Evolutionary conservation across 2,329 filamentous ascomycete species (phyloP).

Genomic region (Periglandula ipomoeae): DNA sequence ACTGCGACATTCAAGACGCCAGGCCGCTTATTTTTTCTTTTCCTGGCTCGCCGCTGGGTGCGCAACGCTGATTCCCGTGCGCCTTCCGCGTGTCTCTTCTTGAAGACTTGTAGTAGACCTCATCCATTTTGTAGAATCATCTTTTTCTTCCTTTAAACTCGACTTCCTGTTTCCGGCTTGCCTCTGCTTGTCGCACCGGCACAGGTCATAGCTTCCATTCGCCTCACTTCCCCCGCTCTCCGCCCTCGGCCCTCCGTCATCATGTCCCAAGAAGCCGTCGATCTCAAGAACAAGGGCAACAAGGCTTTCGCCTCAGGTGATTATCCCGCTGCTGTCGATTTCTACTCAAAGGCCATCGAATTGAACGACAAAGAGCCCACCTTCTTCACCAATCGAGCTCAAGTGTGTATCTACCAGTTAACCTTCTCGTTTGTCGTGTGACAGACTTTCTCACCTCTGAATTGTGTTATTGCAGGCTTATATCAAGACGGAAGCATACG

Average conservation of each 20-base stretch:
- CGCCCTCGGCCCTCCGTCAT: conserved; percentile 5
- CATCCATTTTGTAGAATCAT: no score
- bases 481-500: conserved; percentile 92
- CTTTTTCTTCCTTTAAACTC: background rate
- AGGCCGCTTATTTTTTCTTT: conserved; percentile 1
- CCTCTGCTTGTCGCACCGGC: background rate
- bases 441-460: conserved; percentile 27
- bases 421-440: conserved; percentile 30
- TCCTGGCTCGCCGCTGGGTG: background rate
- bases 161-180: background rate
- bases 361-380: conserved; percentile 75
- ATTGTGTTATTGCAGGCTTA: conserved; percentile 53
- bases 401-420: conserved; percentile 56
- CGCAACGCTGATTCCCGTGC: background rate
- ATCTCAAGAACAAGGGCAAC: conserved; percentile 90
- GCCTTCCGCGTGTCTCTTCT: background rate
- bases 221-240: conserved; percentile 5
- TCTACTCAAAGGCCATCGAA: conserved; percentile 82
- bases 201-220: background rate
- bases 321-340: conserved; percentile 72
- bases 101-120: background rate
- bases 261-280: conserved; percentile 59
- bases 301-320: conserved; percentile 83
- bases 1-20: background rate
- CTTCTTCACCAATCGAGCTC: conserved; percentile 90